phyloP scores from a whole-genome alignment of 129 eudicot genomes.

The Logfia minima region DNA sequence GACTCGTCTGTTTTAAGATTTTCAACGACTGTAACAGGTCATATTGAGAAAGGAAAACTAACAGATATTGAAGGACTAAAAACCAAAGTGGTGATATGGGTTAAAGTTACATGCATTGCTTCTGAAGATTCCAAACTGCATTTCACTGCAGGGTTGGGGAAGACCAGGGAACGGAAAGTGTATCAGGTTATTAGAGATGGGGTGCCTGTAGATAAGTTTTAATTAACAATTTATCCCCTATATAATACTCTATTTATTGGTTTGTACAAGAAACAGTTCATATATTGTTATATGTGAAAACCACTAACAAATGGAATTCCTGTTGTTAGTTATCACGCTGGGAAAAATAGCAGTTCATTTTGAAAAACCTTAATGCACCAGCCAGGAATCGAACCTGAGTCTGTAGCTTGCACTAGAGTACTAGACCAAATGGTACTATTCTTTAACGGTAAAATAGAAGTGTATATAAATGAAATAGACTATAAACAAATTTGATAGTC shows the following conservation, averaged over 20 bases:
- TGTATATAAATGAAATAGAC: too few relatives aligned
- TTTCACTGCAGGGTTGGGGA: slow-evolving; percentile 44
- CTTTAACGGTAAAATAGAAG: too few relatives aligned
- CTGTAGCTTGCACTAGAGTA: too few relatives aligned
- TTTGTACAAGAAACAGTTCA: background rate
- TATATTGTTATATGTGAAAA: background rate
- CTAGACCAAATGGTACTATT: too few relatives aligned
- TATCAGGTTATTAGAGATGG: slow-evolving; percentile 49
- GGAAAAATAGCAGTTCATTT: background rate
- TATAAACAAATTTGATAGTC: too few relatives aligned
- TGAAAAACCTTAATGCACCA: slow-evolving; percentile 39
- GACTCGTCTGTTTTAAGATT: slow-evolving; percentile 55
- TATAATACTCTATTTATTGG: too few relatives aligned
- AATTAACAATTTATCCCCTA: background rate
- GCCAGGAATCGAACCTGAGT: too few relatives aligned
- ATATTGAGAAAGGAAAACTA: slow-evolving; percentile 51
- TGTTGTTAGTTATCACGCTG: background rate
- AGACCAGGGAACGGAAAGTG: slow-evolving; percentile 39
- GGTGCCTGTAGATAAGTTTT: slow-evolving; percentile 45
- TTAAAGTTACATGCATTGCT: slow-evolving; percentile 39
- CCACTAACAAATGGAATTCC: background rate
- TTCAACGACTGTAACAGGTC: slow-evolving; percentile 39
- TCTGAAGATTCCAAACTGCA: slow-evolving; percentile 44
- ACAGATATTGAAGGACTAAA: slow-evolving; percentile 53
- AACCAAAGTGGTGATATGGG: slow-evolving; percentile 52